Conservation (phyloP, 805 yeast species). For the Metschnikowia colocasiae region DNA sequence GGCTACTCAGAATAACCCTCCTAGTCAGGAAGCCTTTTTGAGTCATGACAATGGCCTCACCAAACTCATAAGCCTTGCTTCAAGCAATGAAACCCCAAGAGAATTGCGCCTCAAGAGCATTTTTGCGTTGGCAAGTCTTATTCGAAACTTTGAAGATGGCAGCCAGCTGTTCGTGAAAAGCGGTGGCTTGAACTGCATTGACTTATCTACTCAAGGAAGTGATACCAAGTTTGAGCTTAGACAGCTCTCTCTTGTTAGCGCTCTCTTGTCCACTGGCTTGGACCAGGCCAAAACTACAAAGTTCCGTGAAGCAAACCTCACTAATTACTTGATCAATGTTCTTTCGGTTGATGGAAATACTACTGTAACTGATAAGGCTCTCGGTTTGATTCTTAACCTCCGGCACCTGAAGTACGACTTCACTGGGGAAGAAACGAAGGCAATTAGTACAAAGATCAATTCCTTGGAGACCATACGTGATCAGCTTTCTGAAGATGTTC, state of each 20-base stretch:
- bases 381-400: constrained; percentile 48
- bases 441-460: constrained; percentile 34
- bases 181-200: constrained; percentile 62
- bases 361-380: constrained; percentile 54
- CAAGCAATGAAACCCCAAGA: constrained; percentile 17
- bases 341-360: constrained; percentile 37
- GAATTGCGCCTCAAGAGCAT: constrained; percentile 58
- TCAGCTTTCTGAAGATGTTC: constrained; percentile 53
- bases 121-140: constrained; percentile 70
- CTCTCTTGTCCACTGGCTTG: constrained; percentile 53
- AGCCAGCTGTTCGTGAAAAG: constrained; percentile 50
- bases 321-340: constrained; percentile 29
- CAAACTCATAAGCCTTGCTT: constrained; percentile 44
- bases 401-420: constrained; percentile 43
- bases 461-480: constrained; percentile 43
- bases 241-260: constrained; percentile 53
- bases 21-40: constrained; percentile 64
- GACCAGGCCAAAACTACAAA: constrained; percentile 37
- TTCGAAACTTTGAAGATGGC: constrained; percentile 64
- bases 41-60: constrained; percentile 47
- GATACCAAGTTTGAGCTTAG: constrained; percentile 48
- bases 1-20: constrained; percentile 87
- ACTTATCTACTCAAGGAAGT: constrained; percentile 19
- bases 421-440: constrained; percentile 37
- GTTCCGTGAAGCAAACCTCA: constrained; percentile 35